Evolutionary conservation across 163 green algal species (phyloP).

Genomic region (Scenedesmus sp.): DNA sequence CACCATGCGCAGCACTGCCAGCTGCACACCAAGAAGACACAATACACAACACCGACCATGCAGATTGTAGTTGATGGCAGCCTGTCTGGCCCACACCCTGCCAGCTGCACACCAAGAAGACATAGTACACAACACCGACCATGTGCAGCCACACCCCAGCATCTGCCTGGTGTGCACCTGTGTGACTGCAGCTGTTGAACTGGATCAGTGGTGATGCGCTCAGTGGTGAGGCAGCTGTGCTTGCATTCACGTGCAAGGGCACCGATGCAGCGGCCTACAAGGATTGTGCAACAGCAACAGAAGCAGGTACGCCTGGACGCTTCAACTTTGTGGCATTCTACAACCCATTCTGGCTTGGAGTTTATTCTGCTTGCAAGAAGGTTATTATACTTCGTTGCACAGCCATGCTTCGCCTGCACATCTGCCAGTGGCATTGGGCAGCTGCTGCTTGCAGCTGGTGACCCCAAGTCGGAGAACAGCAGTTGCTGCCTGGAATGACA

Average conservation of each 20-base stretch:
- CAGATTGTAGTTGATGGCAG: no score
- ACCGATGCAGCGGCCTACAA: slow-evolving; percentile 5
- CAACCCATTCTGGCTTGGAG: no score
- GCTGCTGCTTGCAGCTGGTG: no score
- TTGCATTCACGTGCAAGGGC: slow-evolving; percentile 31
- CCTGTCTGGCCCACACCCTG: no score
- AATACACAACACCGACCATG: neutral
- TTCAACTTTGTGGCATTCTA: neutral
- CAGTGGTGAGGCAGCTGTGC: neutral
- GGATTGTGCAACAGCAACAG: slow-evolving; percentile 7
- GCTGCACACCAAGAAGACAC: neutral
- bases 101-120: neutral
- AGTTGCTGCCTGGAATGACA: no score
- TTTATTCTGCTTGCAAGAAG: no score
- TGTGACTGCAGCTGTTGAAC: slow-evolving; percentile 32
- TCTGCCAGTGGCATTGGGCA: no score
- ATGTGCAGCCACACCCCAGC: neutral
- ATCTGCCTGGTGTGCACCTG: neutral
- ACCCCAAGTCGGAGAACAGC: no score
- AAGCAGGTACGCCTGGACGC: slow-evolving; percentile 9
- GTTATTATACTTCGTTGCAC: no score
- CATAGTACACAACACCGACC: neutral
- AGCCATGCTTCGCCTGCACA: no score
- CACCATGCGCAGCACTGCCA: neutral
- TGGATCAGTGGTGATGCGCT: slow-evolving; percentile 5